Percentiles rank a stretch among this genome's conserved stretches.
phyloP scores from a whole-genome alignment of 169 alveolate genomes.

The Eimeria sp. region DNA sequence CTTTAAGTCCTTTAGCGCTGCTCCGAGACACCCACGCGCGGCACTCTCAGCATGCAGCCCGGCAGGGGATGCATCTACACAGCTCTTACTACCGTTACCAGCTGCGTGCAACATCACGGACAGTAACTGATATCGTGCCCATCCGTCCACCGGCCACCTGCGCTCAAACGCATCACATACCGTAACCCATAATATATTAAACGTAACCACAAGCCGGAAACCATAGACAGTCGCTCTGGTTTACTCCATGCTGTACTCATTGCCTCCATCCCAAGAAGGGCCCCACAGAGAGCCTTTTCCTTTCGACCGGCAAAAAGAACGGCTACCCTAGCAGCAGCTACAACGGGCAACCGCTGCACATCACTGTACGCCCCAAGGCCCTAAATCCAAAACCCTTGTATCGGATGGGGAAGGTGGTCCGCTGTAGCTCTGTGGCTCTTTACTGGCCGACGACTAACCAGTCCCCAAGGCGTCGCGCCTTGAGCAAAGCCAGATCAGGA shows the following conservation, averaged over 20 bases:
- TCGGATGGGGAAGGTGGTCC: neutral
- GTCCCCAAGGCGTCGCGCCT: neutral
- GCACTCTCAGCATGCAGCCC: neutral
- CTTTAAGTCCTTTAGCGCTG: slow-evolving; percentile 35
- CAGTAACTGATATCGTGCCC: slow-evolving; percentile 35
- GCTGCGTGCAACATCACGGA: slow-evolving; percentile 36
- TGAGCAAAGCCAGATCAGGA: neutral
- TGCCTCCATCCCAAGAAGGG: neutral
- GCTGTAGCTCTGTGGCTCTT: neutral
- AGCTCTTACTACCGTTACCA: neutral
- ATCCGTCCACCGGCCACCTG: slow-evolving; percentile 75
- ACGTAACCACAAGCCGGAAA: neutral
- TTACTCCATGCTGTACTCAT: too few species aligned
- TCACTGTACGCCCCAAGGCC: neutral
- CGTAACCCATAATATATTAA: neutral
- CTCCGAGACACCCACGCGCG: slow-evolving; percentile 30
- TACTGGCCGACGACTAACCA: neutral
- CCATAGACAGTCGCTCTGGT: neutral
- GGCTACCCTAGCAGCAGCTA: neutral
- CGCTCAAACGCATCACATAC: neutral
- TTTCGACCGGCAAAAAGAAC: neutral
- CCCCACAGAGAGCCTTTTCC: neutral
- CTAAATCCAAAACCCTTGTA: neutral
- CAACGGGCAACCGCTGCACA: neutral
- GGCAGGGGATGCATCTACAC: neutral